Base-by-base conservation (phyloP, 371 early-diverging fungal species). In the Lichtheimia corymbifera region DNA sequence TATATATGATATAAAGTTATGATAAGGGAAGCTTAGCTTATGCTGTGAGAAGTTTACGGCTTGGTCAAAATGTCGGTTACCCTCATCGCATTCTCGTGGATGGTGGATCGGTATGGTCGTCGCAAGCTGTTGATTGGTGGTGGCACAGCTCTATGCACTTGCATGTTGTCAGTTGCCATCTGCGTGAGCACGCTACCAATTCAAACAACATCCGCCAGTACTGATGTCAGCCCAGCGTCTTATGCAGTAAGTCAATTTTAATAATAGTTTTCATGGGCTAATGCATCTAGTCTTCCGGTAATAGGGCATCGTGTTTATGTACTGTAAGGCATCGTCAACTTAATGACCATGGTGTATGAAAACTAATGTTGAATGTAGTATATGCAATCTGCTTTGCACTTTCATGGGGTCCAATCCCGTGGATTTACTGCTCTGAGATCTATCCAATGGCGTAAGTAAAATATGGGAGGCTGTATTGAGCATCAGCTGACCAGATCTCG, bases 371-470 rank as follows among this genome's bases (percentile, higher is more conserved):
- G 3, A 40, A 17, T 17, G 27, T 30, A 67, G 67, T 57, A 0
- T 75, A 61, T 58, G 70, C 76, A 11, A 45, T 70, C 13, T 70
- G 58, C 47, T 75, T 72, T 63, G 64, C 65, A 12, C 18, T 75
- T 9, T 75, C 76, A 0, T 75, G 76, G 76, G 76, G 76, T 4
- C 76, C 76, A 4, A 60, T 70, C 27, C 70, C 66, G 7, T 75
- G 76, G 76, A 50, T 75, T 15, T 70, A 83, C 62, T 84, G 83
- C 62, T 80, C 86, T 50, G 88, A 88, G 60, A 83, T 88, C 70
- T 86, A 64, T 50, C 76, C 76, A 14, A 72, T 62, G 59, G 53
- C 67, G 68, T 67, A 64, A 47, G 47, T n/a, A 11, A 9, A 22
- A 22, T 0, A 11, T 18, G 47, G 47, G 17, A 45, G 5, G n/a